phyloP scores from a whole-genome alignment of 2,329 filamentous ascomycete species.

The Akanthomyces muscarius region DNA sequence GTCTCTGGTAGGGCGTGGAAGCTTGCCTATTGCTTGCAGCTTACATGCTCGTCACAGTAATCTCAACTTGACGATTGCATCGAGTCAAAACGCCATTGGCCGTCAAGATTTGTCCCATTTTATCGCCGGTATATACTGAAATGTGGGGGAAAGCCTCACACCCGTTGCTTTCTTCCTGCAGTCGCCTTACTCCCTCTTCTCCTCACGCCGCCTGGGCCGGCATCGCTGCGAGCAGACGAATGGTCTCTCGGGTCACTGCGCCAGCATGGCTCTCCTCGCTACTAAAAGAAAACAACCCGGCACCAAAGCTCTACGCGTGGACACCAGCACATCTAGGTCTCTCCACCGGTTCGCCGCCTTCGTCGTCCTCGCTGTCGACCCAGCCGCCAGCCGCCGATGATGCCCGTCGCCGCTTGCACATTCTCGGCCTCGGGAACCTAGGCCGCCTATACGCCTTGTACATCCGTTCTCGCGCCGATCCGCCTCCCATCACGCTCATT shows the following conservation, averaged over 20 bases:
- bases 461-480: conserved; percentile 54
- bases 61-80: neutral
- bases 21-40: neutral
- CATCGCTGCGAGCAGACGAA: neutral
- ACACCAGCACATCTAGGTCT: conserved; percentile 27
- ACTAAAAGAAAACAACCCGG: conserved; percentile 24
- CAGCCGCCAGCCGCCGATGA: conserved; percentile 12
- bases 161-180: neutral
- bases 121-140: neutral
- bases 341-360: neutral
- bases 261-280: conserved; percentile 34
- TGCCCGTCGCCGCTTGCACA: conserved; percentile 56
- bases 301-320: conserved; percentile 38
- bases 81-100: neutral
- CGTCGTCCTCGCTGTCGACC: neutral
- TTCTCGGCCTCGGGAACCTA: conserved; percentile 78
- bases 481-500: conserved; percentile 76
- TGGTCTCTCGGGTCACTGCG: neutral
- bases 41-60: neutral
- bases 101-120: neutral
- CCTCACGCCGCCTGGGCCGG: neutral
- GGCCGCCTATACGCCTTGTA: conserved; percentile 67
- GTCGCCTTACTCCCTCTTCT: neutral
- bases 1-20: neutral
- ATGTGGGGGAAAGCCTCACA: neutral